Evolutionary conservation across 345 rosid genomes (phyloP).

Genomic region (Physaria fendleri): DNA sequence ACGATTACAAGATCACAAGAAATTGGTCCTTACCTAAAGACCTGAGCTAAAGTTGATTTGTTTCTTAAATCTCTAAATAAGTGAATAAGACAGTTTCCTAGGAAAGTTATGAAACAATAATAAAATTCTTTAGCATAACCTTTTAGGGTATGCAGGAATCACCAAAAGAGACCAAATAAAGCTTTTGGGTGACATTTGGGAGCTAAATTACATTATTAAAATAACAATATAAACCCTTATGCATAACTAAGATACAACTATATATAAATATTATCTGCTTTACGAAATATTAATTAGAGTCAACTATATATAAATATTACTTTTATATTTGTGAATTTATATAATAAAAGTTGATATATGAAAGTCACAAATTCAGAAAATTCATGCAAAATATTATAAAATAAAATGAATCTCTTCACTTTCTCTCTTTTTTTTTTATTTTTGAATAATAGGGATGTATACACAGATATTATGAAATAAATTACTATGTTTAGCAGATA

Average conservation of each 20-base stretch:
- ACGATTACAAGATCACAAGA: background rate
- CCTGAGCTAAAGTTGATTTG: background rate
- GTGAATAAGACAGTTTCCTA: background rate
- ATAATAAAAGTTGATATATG: too few relatives aligned
- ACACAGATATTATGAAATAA: too few relatives aligned
- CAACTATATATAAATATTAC: background rate
- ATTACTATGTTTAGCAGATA: too few relatives aligned
- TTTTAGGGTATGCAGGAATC: slow-evolving; percentile 13
- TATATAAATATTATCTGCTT: slow-evolving; percentile 4
- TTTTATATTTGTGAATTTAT: background rate
- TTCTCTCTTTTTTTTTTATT: too few relatives aligned
- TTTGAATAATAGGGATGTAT: too few relatives aligned
- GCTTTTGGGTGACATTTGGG: slow-evolving; percentile 5
- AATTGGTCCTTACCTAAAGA: too few relatives aligned
- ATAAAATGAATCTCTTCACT: too few relatives aligned
- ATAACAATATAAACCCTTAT: slow-evolving; percentile 3
- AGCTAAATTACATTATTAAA: slow-evolving; percentile 6
- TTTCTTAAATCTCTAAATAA: background rate
- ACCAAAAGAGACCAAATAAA: background rate
- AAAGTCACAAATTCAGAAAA: too few relatives aligned
- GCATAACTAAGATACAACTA: background rate
- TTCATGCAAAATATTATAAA: too few relatives aligned
- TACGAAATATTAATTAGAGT: slow-evolving; percentile 10
- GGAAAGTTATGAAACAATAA: background rate
- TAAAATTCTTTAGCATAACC: slow-evolving; percentile 8